Evolutionary conservation across 345 rosid genomes (phyloP).

Genomic region (Alliaria petiolata): DNA sequence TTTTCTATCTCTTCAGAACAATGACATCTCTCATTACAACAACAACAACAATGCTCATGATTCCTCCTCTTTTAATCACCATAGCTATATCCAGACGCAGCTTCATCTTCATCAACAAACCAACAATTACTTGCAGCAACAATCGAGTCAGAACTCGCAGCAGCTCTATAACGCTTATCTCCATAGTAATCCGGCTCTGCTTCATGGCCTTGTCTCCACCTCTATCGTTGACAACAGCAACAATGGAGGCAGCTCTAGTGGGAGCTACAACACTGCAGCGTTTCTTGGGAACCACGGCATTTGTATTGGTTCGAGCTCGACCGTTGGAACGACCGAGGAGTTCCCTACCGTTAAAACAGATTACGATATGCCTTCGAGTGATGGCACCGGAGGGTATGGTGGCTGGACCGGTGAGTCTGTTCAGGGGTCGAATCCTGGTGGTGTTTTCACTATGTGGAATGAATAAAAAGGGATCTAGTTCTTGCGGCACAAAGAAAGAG

Average conservation of each 20-base stretch:
- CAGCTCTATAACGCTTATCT: constrained; percentile 68
- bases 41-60: constrained; percentile 41
- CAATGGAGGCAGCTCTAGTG: constrained; percentile 20
- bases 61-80: constrained; percentile 47
- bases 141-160: constrained; percentile 41
- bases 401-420: constrained; percentile 72
- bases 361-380: constrained; percentile 61
- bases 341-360: constrained; percentile 77
- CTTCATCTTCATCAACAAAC: constrained; percentile 71
- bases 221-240: constrained; percentile 29
- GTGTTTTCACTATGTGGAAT: constrained; percentile 87
- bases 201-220: constrained; percentile 56
- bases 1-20: constrained; percentile 66
- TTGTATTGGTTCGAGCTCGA: constrained; percentile 50
- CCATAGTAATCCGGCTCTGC: constrained; percentile 62
- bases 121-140: constrained; percentile 43
- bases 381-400: constrained; percentile 47
- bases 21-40: constrained; percentile 60
- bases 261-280: constrained; percentile 37
- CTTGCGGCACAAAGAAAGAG: constrained; percentile 15
- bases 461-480: constrained; percentile 40
- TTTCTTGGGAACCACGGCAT: constrained; percentile 53
- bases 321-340: constrained; percentile 51
- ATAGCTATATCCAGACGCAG: constrained; percentile 68
- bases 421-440: constrained; percentile 67